Evolutionary conservation across 2,329 filamentous ascomycete species (phyloP), one percentile per base, ranked within the genome.

Genomic region (Acephala macrosclerotiorum): DNA sequence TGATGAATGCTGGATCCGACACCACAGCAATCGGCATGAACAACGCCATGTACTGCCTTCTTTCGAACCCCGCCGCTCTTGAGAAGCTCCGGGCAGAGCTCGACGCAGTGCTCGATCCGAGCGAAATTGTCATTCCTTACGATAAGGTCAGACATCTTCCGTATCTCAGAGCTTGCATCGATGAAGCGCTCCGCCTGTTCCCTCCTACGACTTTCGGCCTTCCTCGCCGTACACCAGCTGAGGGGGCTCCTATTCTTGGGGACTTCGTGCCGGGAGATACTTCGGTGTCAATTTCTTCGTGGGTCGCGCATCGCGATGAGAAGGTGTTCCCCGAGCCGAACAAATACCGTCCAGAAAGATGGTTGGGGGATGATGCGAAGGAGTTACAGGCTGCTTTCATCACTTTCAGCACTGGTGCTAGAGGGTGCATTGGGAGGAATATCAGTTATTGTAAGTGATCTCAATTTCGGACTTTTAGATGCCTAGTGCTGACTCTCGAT

Each of bases 1-100:
- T 87, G 80, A 81, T 72, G 78, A 75, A 79, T 67, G 83, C 83
- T 1, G 83, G 83, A n/a, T 79, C 76, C 16, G 81, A 79, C 22
- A 85, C 80, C 8, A 85, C 82, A 9, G 82, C 79, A 63, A 82
- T 85, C 63, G 80, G 85, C 9, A 80, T 88, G 72, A 79, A 80
- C 14, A 85, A 87, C 67, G 82, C 83, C 45, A 78, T 87, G 73
- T 84, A 82, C 71, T 80, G 82, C 68, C 78, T 89, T 1, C 75
- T 87, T 55, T 80, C 80, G 64, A 80, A 86, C 68, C 83, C 84
- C 0, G 47, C 68, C 2, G 72, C 69, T 25, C 70, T 84, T 26
- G 67, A 62, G 0, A 80, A 78, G 38, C 78, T 84, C 0, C 78
- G 79, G 1, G 75, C 78, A 9, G 84, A 86, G 70, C 58, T 86